phyloP scores from a whole-genome alignment of 176 grass and related monocot genomes.

The Urochloa ruziziensis region DNA sequence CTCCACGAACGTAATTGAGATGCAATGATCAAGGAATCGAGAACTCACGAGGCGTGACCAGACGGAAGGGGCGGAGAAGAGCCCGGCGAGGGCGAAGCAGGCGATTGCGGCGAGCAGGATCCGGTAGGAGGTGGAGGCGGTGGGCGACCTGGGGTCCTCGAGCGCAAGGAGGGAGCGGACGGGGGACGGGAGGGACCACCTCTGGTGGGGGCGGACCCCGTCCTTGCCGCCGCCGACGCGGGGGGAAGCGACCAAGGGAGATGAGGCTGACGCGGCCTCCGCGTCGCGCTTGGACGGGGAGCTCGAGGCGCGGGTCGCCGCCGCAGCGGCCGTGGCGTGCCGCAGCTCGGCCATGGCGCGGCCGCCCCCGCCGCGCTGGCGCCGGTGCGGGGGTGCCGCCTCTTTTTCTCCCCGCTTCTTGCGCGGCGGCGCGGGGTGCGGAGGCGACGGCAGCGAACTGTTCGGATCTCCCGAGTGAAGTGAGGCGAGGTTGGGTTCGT shows the following conservation, averaged over 20 bases:
- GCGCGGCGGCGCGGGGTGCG: background rate
- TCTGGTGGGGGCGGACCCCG: slow-evolving; percentile 50
- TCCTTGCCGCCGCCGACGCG: slow-evolving; percentile 50
- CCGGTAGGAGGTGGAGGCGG: slow-evolving; percentile 63
- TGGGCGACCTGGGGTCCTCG: slow-evolving; percentile 64
- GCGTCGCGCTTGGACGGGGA: slow-evolving; percentile 65
- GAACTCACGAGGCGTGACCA: slow-evolving; percentile 81
- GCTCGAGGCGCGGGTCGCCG: slow-evolving; percentile 44
- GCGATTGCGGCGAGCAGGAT: slow-evolving; percentile 62
- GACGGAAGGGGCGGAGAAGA: slow-evolving; percentile 62
- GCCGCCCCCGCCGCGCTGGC: slow-evolving; percentile 20
- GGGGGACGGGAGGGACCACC: slow-evolving; percentile 34
- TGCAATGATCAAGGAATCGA: background rate
- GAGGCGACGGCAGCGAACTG: background rate
- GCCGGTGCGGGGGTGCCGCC: slow-evolving; percentile 2
- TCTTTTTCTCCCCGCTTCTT: background rate
- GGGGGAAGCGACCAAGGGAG: slow-evolving; percentile 50
- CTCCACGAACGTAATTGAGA: background rate
- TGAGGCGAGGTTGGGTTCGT: background rate
- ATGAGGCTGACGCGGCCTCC: slow-evolving; percentile 24
- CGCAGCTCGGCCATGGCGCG: slow-evolving; percentile 81
- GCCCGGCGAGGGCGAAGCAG: slow-evolving; percentile 38
- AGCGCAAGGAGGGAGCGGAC: slow-evolving; percentile 66
- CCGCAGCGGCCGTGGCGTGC: slow-evolving; percentile 56
- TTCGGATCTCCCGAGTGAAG: background rate